Evolutionary conservation across 1,284 basidiomycete species (phyloP).

Genomic region (Schizophyllum commune): DNA sequence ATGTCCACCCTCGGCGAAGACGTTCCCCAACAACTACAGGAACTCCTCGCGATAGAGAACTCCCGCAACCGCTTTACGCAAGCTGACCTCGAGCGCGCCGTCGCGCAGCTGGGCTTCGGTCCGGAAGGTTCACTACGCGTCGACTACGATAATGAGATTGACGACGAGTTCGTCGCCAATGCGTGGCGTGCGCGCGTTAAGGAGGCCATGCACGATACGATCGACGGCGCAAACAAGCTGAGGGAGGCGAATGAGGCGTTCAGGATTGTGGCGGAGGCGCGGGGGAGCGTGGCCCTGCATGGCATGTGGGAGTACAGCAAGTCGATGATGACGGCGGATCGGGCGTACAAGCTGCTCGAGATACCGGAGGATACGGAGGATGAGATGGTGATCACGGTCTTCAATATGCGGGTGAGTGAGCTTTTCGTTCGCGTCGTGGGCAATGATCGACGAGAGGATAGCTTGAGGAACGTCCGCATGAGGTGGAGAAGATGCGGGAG

Average conservation of each 20-base stretch:
- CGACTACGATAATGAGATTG: slow-evolving; percentile 58
- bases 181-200: slow-evolving; percentile 62
- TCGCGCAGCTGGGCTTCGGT: slow-evolving; percentile 57
- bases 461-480: slow-evolving; percentile 63
- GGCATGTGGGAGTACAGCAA: slow-evolving; percentile 47
- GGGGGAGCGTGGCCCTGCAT: slow-evolving; percentile 42
- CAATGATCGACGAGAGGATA: slow-evolving; percentile 22
- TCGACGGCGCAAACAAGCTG: slow-evolving; percentile 34
- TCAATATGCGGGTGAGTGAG: slow-evolving; percentile 57
- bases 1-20: slow-evolving; percentile 35
- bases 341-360: slow-evolving; percentile 70
- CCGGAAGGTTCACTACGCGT: slow-evolving; percentile 46
- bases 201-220: slow-evolving; percentile 50
- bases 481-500: slow-evolving; percentile 57
- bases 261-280: slow-evolving; percentile 52
- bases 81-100: slow-evolving; percentile 42
- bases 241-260: slow-evolving; percentile 56
- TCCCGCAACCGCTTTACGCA: slow-evolving; percentile 55
- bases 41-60: slow-evolving; percentile 49
- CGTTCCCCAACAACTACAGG: slow-evolving; percentile 34
- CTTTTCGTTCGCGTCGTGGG: neutral
- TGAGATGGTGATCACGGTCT: slow-evolving; percentile 67
- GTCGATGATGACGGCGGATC: slow-evolving; percentile 58
- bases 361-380: slow-evolving; percentile 68
- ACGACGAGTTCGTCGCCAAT: slow-evolving; percentile 57